Conservation (phyloP, 495 filamentous ascomycete species). For the Haplographium delicatum region DNA sequence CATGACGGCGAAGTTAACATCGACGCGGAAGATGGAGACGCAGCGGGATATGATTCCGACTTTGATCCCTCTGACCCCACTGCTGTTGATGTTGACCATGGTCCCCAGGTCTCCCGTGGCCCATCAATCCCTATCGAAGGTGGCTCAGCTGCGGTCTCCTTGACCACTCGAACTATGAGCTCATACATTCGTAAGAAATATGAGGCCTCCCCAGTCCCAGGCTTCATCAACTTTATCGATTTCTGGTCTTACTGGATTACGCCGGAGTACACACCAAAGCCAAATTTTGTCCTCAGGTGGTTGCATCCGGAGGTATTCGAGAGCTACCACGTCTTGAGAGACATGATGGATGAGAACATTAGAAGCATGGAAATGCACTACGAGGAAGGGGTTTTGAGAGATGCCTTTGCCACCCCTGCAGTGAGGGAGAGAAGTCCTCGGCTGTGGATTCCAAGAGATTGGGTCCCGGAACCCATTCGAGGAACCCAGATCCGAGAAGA, state of each 20-base stretch:
- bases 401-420: slow-evolving; percentile 77
- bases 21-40: slow-evolving; percentile 25
- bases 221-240: slow-evolving; percentile 33
- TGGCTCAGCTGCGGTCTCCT: slow-evolving; percentile 25
- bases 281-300: slow-evolving; percentile 56
- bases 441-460: slow-evolving; percentile 82
- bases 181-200: slow-evolving; percentile 19
- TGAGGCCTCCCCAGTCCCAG: slow-evolving; percentile 31
- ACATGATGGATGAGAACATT: slow-evolving; percentile 52
- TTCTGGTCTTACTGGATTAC: slow-evolving; percentile 23
- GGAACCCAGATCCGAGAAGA: too few species aligned
- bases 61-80: slow-evolving; percentile 26
- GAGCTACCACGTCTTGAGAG: slow-evolving; percentile 67
- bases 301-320: slow-evolving; percentile 72
- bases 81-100: slow-evolving; percentile 33
- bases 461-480: too few species aligned
- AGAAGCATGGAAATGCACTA: slow-evolving; percentile 43
- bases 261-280: slow-evolving; percentile 29
- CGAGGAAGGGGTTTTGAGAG: slow-evolving; percentile 49
- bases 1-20: slow-evolving; percentile 44
- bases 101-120: slow-evolving; percentile 26
- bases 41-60: slow-evolving; percentile 23
- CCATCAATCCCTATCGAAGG: slow-evolving; percentile 27
- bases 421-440: slow-evolving; percentile 59
- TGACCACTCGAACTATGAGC: slow-evolving; percentile 14